Evolutionary conservation across 192 early-diverging fungal species (phyloP).

Genomic region (Coemansia aciculifera): DNA sequence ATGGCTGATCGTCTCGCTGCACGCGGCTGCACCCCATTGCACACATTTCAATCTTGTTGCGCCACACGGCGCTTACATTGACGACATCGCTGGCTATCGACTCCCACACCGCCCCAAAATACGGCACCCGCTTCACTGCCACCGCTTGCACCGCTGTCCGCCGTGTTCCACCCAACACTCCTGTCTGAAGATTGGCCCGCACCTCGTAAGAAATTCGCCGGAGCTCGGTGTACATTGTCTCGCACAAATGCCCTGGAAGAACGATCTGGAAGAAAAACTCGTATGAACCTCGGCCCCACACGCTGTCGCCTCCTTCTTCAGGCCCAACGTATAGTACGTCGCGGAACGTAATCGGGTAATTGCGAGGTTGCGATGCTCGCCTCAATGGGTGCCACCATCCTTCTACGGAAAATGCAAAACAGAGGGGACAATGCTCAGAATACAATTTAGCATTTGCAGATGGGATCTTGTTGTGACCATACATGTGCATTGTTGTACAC

Average conservation of each 20-base stretch:
- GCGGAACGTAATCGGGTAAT: background rate
- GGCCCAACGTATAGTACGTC: slow-evolving; percentile 14
- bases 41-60: slow-evolving; percentile 50
- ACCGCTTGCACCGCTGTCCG: slow-evolving; percentile 27
- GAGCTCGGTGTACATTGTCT: slow-evolving; percentile 54
- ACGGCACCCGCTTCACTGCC: slow-evolving; percentile 52
- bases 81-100: slow-evolving; percentile 46
- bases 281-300: slow-evolving; percentile 36
- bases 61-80: slow-evolving; percentile 48
- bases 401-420: slow-evolving; percentile 7
- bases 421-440: background rate
- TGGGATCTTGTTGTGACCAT: background rate
- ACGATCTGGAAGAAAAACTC: slow-evolving; percentile 51
- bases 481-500: background rate
- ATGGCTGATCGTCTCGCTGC: slow-evolving; percentile 42
- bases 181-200: slow-evolving; percentile 24
- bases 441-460: background rate
- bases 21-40: slow-evolving; percentile 52
- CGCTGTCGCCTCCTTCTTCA: background rate
- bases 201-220: slow-evolving; percentile 47
- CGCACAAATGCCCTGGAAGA: slow-evolving; percentile 43
- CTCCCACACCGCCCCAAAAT: slow-evolving; percentile 45
- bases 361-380: background rate
- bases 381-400: slow-evolving; percentile 26
- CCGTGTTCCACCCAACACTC: slow-evolving; percentile 17